Percentiles rank a stretch among this genome's conserved stretches.
These are phyloP conservation scores for Calonectria leucothoes DNA, from an alignment of 2,329 filamentous ascomycete species.

Conservation along the genomic window DNA sequence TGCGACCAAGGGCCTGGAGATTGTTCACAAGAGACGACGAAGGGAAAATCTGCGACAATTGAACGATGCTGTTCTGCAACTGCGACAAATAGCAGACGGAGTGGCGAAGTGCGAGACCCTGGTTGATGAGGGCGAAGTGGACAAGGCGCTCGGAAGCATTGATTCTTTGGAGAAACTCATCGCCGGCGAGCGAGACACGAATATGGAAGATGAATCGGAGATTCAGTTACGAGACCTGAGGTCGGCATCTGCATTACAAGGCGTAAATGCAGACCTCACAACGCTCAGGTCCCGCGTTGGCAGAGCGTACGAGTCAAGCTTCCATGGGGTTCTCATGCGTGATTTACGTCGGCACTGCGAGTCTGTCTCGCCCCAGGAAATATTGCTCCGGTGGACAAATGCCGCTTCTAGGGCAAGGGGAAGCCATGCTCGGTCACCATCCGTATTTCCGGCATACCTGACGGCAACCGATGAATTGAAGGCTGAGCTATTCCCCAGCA, in stretches of 20 bases:
- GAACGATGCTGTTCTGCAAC: constrained; percentile 83
- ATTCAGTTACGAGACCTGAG: constrained; percentile 74
- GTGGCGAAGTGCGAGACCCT: constrained; percentile 82
- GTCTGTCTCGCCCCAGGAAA: constrained; percentile 76
- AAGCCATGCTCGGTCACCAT: constrained; percentile 73
- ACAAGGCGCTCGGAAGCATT: constrained; percentile 82
- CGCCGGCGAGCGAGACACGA: constrained; percentile 71
- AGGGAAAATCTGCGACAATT: constrained; percentile 88
- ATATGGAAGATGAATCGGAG: constrained; percentile 43
- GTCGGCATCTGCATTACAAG: constrained; percentile 81
- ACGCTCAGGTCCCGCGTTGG: constrained; percentile 85
- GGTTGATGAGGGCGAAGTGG: constrained; percentile 86
- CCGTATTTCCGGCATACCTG: constrained; percentile 83
- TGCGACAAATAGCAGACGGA: constrained; percentile 81
- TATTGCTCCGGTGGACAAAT: constrained; percentile 86
- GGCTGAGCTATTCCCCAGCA: constrained; percentile 73
- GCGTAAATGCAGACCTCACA: constrained; percentile 81
- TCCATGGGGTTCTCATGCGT: constrained; percentile 79
- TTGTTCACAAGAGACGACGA: constrained; percentile 84
- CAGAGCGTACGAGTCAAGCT: constrained; percentile 85
- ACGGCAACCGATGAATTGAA: constrained; percentile 78
- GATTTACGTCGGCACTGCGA: constrained; percentile 87
- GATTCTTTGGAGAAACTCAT: constrained; percentile 84
- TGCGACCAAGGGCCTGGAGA: constrained; percentile 84
- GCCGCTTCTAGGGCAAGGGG: constrained; percentile 80